Percentiles rank a stretch among this genome's conserved stretches.
phyloP scores from a whole-genome alignment of 208 protist genomes.

The Naegleria fowleri region DNA sequence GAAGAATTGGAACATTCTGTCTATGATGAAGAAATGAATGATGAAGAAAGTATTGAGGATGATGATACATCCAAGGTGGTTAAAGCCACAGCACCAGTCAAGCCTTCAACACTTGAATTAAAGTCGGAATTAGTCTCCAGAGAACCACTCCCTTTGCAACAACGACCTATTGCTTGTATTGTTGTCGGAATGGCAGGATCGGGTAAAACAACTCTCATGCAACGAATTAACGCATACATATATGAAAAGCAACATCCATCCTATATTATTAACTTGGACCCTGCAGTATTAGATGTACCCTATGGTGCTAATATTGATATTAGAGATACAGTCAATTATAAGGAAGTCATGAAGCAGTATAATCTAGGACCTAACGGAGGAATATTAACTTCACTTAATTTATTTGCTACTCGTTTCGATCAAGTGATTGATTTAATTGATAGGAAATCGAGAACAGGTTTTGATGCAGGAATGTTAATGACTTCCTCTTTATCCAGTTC shows the following conservation, averaged over 20 bases:
- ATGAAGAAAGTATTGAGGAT: background rate
- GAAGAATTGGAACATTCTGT: background rate
- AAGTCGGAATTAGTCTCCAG: background rate
- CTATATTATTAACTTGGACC: constrained; percentile 98
- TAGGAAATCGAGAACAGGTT: constrained; percentile 31
- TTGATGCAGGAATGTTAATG: background rate
- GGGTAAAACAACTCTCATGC: constrained; percentile 97
- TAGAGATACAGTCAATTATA: constrained; percentile 96
- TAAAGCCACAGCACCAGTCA: too few species aligned
- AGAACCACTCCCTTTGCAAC: background rate
- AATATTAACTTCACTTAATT: constrained; percentile 97
- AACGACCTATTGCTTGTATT: constrained; percentile 79
- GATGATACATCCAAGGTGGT: background rate
- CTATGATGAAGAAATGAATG: background rate
- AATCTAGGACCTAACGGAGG: constrained; percentile 95
- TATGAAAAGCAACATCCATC: constrained; percentile 55
- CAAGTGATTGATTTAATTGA: constrained; percentile 87
- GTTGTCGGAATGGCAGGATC: constrained; percentile 98
- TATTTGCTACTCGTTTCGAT: constrained; percentile 96
- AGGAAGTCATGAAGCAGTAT: constrained; percentile 95
- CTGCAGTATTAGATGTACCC: constrained; percentile 84
- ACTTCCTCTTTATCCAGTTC: background rate
- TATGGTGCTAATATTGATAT: constrained; percentile 98
- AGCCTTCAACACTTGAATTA: background rate
- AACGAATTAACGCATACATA: constrained; percentile 87